These are phyloP conservation scores for Arabis hirsuta DNA, from an alignment of 345 rosid species.

Conservation along the genomic window DNA sequence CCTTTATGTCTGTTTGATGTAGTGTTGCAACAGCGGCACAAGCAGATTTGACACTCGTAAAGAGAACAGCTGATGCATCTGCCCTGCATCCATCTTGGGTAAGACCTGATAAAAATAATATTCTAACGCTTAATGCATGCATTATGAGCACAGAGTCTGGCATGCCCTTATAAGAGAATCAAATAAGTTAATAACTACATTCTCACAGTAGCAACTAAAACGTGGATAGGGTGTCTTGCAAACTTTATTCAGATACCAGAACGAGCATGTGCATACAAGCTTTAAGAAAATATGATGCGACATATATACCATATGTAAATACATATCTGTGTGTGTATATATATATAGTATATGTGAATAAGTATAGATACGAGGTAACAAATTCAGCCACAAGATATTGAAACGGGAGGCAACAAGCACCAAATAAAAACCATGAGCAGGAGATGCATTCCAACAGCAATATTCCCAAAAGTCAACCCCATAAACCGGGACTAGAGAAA, in stretches of 20 bases:
- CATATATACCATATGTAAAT: background rate
- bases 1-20: slow-evolving; percentile 74
- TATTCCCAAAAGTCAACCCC: slow-evolving; percentile 14
- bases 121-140: slow-evolving; percentile 7
- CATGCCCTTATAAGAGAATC: slow-evolving; percentile 19
- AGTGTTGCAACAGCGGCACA: slow-evolving; percentile 60
- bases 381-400: slow-evolving; percentile 16
- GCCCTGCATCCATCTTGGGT: slow-evolving; percentile 87
- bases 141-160: slow-evolving; percentile 1
- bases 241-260: slow-evolving; percentile 11
- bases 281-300: background rate
- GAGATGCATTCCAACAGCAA: slow-evolving; percentile 22
- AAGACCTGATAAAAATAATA: slow-evolving; percentile 59
- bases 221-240: background rate
- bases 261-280: slow-evolving; percentile 16
- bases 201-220: slow-evolving; percentile 9
- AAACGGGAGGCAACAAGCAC: slow-evolving; percentile 1
- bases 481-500: slow-evolving; percentile 17
- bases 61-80: slow-evolving; percentile 89
- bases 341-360: background rate
- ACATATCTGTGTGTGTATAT: background rate
- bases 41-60: slow-evolving; percentile 79
- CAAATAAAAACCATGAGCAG: slow-evolving; percentile 6
- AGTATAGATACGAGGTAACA: slow-evolving; percentile 1
- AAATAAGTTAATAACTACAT: background rate